Conservation (phyloP, 1,284 basidiomycete species). For the Melampsora larici-populina region DNA sequence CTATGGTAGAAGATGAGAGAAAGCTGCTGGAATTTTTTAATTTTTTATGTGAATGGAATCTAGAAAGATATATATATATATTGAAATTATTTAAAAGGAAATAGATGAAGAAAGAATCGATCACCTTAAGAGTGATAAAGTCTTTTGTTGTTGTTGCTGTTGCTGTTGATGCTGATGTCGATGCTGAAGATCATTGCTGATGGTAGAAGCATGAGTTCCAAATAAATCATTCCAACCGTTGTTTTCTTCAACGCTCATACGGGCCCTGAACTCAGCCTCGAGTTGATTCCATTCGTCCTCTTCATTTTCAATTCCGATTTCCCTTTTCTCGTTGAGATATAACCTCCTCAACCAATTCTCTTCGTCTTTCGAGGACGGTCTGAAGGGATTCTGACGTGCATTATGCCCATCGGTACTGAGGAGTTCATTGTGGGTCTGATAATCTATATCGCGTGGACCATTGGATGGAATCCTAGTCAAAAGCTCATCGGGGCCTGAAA, state of each 20-base stretch:
- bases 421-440: background rate
- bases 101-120: background rate
- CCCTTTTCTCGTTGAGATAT: background rate
- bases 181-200: background rate
- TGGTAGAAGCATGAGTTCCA: no score
- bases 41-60: no score
- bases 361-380: background rate
- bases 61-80: no score
- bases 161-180: no score
- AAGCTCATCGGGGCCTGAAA: background rate
- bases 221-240: no score
- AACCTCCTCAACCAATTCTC: background rate
- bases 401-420: background rate
- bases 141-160: background rate
- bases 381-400: background rate
- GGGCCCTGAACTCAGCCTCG: background rate
- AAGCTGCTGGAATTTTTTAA: no score
- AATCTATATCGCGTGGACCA: background rate
- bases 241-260: background rate
- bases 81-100: background rate
- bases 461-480: background rate
- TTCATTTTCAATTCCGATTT: background rate
- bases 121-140: background rate
- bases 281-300: conserved; percentile 6
- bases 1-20: no score